Evolutionary conservation across 257 asterid species (phyloP).

Genomic region (Dorcoceras hygrometricum): DNA sequence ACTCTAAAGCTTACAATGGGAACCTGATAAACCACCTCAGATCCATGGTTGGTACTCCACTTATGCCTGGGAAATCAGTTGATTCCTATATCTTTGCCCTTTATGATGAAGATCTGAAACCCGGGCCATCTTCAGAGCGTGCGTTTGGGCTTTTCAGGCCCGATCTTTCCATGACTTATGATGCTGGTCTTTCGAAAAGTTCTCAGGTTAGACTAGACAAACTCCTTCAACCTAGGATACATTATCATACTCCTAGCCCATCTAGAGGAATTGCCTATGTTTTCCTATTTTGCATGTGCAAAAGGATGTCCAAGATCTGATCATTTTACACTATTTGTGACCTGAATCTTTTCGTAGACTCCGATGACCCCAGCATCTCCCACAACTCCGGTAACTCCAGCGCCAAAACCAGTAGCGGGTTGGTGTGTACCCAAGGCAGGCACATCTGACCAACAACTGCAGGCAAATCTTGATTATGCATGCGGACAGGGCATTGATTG

Average conservation of each 20-base stretch:
- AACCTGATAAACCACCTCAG: conserved; percentile 84
- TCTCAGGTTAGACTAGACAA: conserved; percentile 50
- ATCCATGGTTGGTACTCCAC: conserved; percentile 87
- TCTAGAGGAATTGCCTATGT: too few relatives aligned
- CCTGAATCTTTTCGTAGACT: background rate
- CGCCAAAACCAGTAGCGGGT: conserved; percentile 49
- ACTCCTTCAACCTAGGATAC: background rate
- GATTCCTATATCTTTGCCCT: conserved; percentile 92
- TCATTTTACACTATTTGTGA: too few relatives aligned
- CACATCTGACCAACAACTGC: conserved; percentile 47
- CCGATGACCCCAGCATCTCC: conserved; percentile 33
- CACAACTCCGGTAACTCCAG: conserved; percentile 29
- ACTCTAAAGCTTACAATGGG: conserved; percentile 84
- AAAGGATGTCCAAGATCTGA: too few relatives aligned
- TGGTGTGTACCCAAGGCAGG: conserved; percentile 72
- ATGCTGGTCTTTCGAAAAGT: conserved; percentile 61
- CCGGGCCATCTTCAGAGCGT: conserved; percentile 82
- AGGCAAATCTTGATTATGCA: conserved; percentile 70
- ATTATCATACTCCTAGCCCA: too few relatives aligned
- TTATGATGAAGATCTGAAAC: conserved; percentile 88
- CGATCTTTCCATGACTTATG: conserved; percentile 61
- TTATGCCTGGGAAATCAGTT: conserved; percentile 92
- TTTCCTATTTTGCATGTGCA: too few relatives aligned
- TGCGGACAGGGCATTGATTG: conserved; percentile 73
- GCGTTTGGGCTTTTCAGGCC: conserved; percentile 78